Evolutionary conservation across 2,329 filamentous ascomycete species (phyloP), one percentile per base, ranked within the genome.

Genomic region (Colletotrichum truncatum): DNA sequence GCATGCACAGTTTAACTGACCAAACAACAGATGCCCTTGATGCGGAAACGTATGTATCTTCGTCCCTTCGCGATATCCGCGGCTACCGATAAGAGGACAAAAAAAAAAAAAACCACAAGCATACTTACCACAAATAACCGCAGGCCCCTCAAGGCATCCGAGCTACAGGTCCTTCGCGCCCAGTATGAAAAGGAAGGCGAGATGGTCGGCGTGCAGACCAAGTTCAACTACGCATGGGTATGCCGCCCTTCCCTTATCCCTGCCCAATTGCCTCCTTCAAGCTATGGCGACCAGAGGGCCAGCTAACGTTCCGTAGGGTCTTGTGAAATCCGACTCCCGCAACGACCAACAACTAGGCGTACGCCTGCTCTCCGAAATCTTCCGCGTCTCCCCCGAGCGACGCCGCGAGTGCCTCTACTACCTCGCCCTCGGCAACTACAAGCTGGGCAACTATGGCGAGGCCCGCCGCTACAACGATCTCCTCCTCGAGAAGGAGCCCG

Each of bases 151-250:
- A 97, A 96, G 81, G 89, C 93, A 61, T 92, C 93, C 53, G 96
- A 99, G 81, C 91, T 99, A 66, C 90, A 94, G 78, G 96, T 98
- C 68, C 87, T 99, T 57, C 93, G 95, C 70, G 86, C 93, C 66
- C 96, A 99, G 79, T 99, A 96, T 78, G 95, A 98, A 77, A 97
- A 97, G 77, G 96, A 99, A 82, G 96, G 95, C 71, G 93, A 97
- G 74, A 97, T 97, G 84, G 95, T 97, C 67, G 94, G 95, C 66
- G 88, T 99, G 39, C 96, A 99, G 80, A 99, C 96, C 67, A 98
- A 98, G 78, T 99, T 99, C 88, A 99, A 99, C 89, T 98, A 95
- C 79, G 95, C 96, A 76, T 99, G 96, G 96, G 94, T 97, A 88
- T 62, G 84, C 34, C 34, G 11, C 36, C 28, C 49, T 45, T 38